These are phyloP conservation scores for Nannochloropsis gaditana DNA, from an alignment of 108 stramenopile species.

Conservation along the genomic window DNA sequence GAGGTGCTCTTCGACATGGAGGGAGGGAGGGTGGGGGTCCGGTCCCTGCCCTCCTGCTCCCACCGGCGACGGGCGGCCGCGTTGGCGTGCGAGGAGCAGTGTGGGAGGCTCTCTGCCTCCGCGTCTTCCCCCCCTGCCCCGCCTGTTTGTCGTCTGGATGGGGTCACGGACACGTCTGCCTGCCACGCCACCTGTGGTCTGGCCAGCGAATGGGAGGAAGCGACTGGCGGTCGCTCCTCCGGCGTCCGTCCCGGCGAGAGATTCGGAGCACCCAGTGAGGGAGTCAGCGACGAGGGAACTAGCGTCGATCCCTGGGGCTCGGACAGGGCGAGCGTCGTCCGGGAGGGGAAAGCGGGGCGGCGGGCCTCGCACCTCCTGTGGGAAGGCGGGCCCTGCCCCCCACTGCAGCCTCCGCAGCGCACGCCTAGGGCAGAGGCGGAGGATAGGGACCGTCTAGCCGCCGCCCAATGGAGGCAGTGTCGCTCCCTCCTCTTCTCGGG, in stretches of 20 bases:
- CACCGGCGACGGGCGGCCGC: not conserved
- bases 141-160: not conserved
- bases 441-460: not conserved
- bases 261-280: no score
- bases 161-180: not conserved
- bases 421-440: not conserved
- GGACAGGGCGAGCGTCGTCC: no score
- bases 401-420: not conserved
- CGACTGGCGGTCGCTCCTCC: no score
- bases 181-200: not conserved
- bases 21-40: not conserved
- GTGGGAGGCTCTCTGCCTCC: not conserved
- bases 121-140: not conserved
- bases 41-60: not conserved
- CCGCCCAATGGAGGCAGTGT: not conserved
- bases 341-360: not conserved
- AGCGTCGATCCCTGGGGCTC: no score
- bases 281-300: no score
- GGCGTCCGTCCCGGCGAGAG: no score
- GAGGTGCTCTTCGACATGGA: not conserved
- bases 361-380: not conserved
- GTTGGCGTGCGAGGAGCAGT: not conserved
- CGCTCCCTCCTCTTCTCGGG: not conserved
- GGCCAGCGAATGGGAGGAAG: not conserved
- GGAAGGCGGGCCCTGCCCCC: slow-evolving; percentile 7